Conservation (phyloP, 495 filamentous ascomycete genomes). For the Aspergillus ostianus region DNA sequence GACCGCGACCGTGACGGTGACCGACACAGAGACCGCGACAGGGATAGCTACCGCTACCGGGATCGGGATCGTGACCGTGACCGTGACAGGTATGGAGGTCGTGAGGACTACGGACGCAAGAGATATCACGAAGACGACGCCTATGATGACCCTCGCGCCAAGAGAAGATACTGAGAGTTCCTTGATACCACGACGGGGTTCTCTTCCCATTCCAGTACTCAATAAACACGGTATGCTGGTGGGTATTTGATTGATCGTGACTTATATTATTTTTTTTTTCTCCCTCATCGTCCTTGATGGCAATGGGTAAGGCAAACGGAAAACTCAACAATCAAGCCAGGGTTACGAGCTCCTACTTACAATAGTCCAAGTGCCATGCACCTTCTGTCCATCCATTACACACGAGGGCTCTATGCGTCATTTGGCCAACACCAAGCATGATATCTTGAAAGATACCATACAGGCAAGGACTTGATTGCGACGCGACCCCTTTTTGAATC, state of each 20-base stretch:
- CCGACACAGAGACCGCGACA: slow-evolving; percentile 52
- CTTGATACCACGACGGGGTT: neutral
- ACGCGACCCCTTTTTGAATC: slow-evolving; percentile 6
- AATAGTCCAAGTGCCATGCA: slow-evolving; percentile 14
- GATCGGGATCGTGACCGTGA: slow-evolving; percentile 58
- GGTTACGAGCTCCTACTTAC: slow-evolving; percentile 16
- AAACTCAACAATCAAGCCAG: slow-evolving; percentile 10
- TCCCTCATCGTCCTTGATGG: slow-evolving; percentile 37
- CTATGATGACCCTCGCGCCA: slow-evolving; percentile 76
- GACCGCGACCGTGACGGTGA: slow-evolving; percentile 59
- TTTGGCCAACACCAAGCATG: slow-evolving; percentile 6
- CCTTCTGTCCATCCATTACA: slow-evolving; percentile 7
- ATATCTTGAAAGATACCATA: neutral
- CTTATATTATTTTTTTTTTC: slow-evolving; percentile 42
- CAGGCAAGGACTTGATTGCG: neutral
- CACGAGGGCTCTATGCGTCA: neutral
- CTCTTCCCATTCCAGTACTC: slow-evolving; percentile 21
- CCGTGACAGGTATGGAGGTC: slow-evolving; percentile 55
- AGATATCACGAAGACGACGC: slow-evolving; percentile 55
- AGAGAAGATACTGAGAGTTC: slow-evolving; percentile 67
- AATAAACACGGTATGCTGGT: slow-evolving; percentile 43
- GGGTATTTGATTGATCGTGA: slow-evolving; percentile 42
- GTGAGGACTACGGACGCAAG: slow-evolving; percentile 60
- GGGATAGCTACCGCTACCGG: slow-evolving; percentile 48
- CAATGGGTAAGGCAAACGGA: slow-evolving; percentile 60